Conservation (phyloP, 2,329 filamentous ascomycete genomes). For the Phoma herbarum region DNA sequence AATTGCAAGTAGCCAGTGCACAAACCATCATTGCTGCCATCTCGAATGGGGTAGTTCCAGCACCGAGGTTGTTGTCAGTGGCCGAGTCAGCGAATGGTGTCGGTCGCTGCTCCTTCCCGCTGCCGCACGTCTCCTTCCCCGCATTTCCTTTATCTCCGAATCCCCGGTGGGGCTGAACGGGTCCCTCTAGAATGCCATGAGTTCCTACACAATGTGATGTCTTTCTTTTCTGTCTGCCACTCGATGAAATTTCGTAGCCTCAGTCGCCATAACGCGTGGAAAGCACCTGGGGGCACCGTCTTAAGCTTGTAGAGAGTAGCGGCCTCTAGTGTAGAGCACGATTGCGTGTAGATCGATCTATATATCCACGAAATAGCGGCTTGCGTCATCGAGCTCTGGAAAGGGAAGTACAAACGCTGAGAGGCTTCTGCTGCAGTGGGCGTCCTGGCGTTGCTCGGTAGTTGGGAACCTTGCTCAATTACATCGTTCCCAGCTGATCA, state of each 20-base stretch:
- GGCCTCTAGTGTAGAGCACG: too few relatives aligned
- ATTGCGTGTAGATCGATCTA: too few relatives aligned
- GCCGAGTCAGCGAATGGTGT: slow-evolving; percentile 23
- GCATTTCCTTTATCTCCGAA: slow-evolving; percentile 14
- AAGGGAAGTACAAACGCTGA: too few relatives aligned
- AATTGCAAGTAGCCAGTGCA: not conserved
- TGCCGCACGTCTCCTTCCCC: slow-evolving; percentile 10
- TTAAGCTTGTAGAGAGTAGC: too few relatives aligned
- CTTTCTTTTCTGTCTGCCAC: not conserved
- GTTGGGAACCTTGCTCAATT: too few relatives aligned
- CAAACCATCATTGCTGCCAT: not conserved
- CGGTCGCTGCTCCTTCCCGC: slow-evolving; percentile 1
- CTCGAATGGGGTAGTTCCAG: slow-evolving; percentile 8
- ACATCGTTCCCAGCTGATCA: too few relatives aligned
- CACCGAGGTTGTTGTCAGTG: slow-evolving; percentile 17
- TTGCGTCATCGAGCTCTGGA: too few relatives aligned
- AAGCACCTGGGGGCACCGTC: too few relatives aligned
- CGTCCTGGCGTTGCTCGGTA: too few relatives aligned
- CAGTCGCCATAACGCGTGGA: not conserved
- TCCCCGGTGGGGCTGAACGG: not conserved
- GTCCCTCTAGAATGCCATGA: too few relatives aligned
- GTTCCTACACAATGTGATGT: not conserved
- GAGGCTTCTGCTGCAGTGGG: too few relatives aligned
- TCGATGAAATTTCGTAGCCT: not conserved
- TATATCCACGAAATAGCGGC: too few relatives aligned